Base-by-base conservation (phyloP, 208 protist genomes). In the Leishmania turanica region DNA sequence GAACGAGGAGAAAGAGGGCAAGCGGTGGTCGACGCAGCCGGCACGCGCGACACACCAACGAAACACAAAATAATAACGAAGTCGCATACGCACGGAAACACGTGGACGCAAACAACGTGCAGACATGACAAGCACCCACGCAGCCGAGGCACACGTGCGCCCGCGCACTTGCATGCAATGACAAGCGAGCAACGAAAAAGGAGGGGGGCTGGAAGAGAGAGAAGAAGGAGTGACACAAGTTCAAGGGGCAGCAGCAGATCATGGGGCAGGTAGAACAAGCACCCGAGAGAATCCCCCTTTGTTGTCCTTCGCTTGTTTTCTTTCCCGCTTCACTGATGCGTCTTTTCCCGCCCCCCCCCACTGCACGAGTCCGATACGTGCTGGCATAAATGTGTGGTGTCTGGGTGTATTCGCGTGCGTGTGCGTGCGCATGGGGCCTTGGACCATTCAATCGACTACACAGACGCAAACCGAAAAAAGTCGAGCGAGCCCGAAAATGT, bases 31-130 rank as follows among this genome's bases (percentile, higher is more conserved):
- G 58, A 64, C 11, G 27, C 58, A 64, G 58, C 58, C 9, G 27
- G 13, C 58, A 64, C 27, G n/a, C 21, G 27, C n/a, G 58, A 24
- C 58, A 31, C n/a, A 64, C 58, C 27, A 64, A 34, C 27, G 11
- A 64, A 9, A 34, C 24, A 11, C 11, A 31, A 82, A 82, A 62
- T 27, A 54, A 71, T 71, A 79, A 79, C 1, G 49, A 76, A 79
- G 24, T 17, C 11, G 53, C n/a, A 65, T 17, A 66, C 8, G 47
- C 51, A 54, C 24, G 17, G 9, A 11, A 49, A 42, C 11, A 40
- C 31, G 66, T 71, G 40, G 8, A 6, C 21, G 2, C 40, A n/a
- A 27, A 27, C 2, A 13, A n/a, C 19, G 66, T 15, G 24, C 21
- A 47, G 42, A 4, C 21, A 47, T 42, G 27, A 13, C 7, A 51